Evolutionary conservation across 805 yeast species (phyloP).

Genomic region (Saturnispora sekii): DNA sequence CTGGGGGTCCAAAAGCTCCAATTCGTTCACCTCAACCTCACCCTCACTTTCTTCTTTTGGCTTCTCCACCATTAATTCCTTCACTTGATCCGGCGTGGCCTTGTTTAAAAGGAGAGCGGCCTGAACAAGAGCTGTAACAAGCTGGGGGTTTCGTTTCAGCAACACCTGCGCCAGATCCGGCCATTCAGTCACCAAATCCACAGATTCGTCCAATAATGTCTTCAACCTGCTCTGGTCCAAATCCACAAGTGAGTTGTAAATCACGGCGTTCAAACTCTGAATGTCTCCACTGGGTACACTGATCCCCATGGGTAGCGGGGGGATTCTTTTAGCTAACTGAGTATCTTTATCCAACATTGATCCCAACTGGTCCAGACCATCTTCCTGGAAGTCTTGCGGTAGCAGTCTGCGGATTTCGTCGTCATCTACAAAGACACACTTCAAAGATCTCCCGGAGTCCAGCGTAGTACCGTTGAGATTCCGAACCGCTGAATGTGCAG

Average conservation of each 20-base stretch:
- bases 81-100: slow-evolving; percentile 20
- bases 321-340: slow-evolving; percentile 24
- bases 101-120: slow-evolving; percentile 37
- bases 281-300: slow-evolving; percentile 28
- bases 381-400: slow-evolving; percentile 2
- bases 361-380: background rate
- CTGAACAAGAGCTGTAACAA: slow-evolving; percentile 76
- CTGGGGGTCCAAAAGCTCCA: too few species aligned
- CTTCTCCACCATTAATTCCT: slow-evolving; percentile 8
- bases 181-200: slow-evolving; percentile 44
- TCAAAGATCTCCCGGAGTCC: slow-evolving; percentile 48
- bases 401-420: slow-evolving; percentile 1
- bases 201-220: slow-evolving; percentile 46
- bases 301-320: slow-evolving; percentile 49
- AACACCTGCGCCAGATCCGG: slow-evolving; percentile 52
- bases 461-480: slow-evolving; percentile 72
- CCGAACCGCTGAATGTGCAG: slow-evolving; percentile 86
- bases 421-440: slow-evolving; percentile 62
- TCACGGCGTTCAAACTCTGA: slow-evolving; percentile 30
- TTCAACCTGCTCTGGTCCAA: slow-evolving; percentile 39
- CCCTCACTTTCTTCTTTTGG: background rate
- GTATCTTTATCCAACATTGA: slow-evolving; percentile 10
- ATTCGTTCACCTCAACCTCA: too few species aligned
- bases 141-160: slow-evolving; percentile 66
- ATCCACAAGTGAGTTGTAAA: slow-evolving; percentile 36